phyloP scores from a whole-genome alignment of 495 filamentous ascomycete genomes.

The Stereocaulon alpinum region DNA sequence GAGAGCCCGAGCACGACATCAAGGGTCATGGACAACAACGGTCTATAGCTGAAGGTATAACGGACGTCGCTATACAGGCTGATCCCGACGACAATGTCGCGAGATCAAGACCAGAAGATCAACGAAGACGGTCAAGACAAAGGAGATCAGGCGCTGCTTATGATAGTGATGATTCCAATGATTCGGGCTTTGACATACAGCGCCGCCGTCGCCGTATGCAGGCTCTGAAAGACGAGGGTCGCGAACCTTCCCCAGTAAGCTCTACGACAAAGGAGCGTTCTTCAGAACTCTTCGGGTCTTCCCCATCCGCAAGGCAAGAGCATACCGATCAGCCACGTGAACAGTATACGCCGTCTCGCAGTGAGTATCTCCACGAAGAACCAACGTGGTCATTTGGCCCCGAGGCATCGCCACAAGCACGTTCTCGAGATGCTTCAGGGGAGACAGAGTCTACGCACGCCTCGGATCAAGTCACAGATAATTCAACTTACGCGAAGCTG shows the following conservation, averaged over 20 bases:
- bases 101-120: not conserved
- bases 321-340: not conserved
- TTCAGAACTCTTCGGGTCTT: conserved; percentile 44
- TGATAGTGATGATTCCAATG: conserved; percentile 20
- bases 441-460: not conserved
- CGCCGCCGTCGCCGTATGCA: conserved; percentile 12
- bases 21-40: not conserved
- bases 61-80: not conserved
- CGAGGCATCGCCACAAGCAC: conserved; percentile 4
- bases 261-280: conserved; percentile 44
- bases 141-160: conserved; percentile 7
- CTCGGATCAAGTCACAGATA: not conserved
- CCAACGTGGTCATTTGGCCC: conserved; percentile 13
- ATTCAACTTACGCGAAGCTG: not conserved
- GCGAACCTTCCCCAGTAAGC: conserved; percentile 36
- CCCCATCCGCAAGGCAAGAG: conserved; percentile 34
- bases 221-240: conserved; percentile 14
- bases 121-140: conserved; percentile 9
- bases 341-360: not conserved
- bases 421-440: conserved; percentile 4
- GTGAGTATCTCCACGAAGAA: not conserved
- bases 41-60: not conserved
- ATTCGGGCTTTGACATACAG: conserved; percentile 19
- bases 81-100: not conserved
- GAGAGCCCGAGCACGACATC: not conserved